phyloP scores from a whole-genome alignment of 139 green algal genomes.

The Astrephomene gubernaculifera region DNA sequence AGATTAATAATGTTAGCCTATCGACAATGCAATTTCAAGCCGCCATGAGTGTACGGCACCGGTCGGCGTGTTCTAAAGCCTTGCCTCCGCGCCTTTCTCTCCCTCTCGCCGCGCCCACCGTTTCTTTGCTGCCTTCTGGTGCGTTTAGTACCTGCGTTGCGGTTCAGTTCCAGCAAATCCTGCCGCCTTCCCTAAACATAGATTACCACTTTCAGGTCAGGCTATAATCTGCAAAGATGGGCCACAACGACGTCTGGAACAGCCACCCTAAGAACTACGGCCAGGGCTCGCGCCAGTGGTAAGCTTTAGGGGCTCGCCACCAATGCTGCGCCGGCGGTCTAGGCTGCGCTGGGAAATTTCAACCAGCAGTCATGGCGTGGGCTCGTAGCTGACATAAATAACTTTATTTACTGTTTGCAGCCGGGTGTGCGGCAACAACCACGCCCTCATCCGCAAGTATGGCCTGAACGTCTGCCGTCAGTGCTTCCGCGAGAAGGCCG shows the following conservation, averaged over 20 bases:
- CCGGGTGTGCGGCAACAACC: conserved; percentile 97
- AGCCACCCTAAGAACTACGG: conserved; percentile 93
- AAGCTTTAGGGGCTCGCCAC: conserved; percentile 24
- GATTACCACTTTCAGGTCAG: conserved; percentile 6
- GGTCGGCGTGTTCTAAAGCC: background rate
- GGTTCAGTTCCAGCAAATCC: background rate
- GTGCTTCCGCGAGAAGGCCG: conserved; percentile 98
- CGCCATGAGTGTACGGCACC: conserved; percentile 20
- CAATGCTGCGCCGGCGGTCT: background rate
- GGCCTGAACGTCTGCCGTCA: conserved; percentile 98
- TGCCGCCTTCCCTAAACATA: background rate
- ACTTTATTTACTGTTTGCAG: conserved; percentile 65
- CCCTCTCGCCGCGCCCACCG: conserved; percentile 30
- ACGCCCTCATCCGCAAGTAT: conserved; percentile 99
- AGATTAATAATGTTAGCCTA: too few species aligned
- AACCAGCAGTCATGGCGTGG: too few species aligned
- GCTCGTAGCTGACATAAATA: background rate
- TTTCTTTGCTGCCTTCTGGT: conserved; percentile 14
- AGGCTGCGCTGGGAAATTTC: background rate
- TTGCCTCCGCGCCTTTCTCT: background rate
- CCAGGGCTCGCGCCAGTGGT: conserved; percentile 88
- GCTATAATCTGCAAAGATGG: conserved; percentile 80
- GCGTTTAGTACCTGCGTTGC: background rate
- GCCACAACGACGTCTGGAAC: conserved; percentile 95
- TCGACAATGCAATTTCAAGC: background rate